These are phyloP conservation scores for Aspergillus caelatus DNA, from an alignment of 2,329 filamentous ascomycete genomes.

Conservation along the genomic window DNA sequence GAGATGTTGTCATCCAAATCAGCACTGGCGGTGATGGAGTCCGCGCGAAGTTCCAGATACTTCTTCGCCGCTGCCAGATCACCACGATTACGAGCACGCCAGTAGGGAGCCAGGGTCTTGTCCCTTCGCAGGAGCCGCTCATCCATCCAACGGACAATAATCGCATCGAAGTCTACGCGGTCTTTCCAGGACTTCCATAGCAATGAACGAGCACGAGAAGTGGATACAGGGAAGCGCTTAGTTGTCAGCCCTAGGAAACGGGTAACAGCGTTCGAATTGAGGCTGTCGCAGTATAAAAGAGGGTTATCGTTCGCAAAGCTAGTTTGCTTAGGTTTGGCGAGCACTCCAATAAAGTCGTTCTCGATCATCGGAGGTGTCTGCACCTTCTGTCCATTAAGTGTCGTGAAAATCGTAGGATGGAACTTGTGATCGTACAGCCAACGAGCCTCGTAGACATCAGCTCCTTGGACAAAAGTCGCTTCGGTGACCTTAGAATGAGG, in stretches of 20 bases:
- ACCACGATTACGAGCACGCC: constrained; percentile 49
- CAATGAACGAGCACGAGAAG: constrained; percentile 52
- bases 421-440: constrained; percentile 55
- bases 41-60: constrained; percentile 50
- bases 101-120: constrained; percentile 49
- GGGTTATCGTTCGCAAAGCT: constrained; percentile 56
- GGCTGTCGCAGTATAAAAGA: constrained; percentile 51
- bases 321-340: constrained; percentile 46
- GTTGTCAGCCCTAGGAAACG: constrained; percentile 36
- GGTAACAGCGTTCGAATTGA: constrained; percentile 36
- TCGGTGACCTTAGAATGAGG: constrained; percentile 58
- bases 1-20: constrained; percentile 56
- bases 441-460: constrained; percentile 56
- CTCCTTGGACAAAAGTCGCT: constrained; percentile 57
- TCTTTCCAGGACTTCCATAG: constrained; percentile 57
- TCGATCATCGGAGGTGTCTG: constrained; percentile 60
- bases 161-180: constrained; percentile 50
- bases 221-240: constrained; percentile 46
- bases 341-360: constrained; percentile 47
- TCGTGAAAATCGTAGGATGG: constrained; percentile 51
- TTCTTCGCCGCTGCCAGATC: constrained; percentile 47
- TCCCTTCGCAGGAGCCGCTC: constrained; percentile 53
- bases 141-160: constrained; percentile 55
- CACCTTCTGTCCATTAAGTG: constrained; percentile 53
- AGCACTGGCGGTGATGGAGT: constrained; percentile 55